Percentiles rank a stretch among this genome's conserved stretches.
Conservation (phyloP, 2,329 filamentous ascomycete species). For the Sclerotinia trifoliorum region DNA sequence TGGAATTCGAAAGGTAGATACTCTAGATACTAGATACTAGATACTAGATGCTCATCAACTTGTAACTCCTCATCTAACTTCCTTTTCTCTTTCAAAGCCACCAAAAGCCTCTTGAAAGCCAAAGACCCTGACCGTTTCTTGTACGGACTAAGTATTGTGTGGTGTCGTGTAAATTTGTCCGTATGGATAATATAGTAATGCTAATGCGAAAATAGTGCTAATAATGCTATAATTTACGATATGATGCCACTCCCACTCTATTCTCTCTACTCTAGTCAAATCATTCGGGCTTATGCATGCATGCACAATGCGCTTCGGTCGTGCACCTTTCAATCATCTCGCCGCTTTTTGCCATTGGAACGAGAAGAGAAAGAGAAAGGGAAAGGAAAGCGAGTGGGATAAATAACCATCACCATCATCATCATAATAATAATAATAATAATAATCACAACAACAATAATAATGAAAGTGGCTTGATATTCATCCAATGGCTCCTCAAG, state of each 20-base stretch:
- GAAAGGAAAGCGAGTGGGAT: neutral
- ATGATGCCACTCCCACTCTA: constrained; percentile 6
- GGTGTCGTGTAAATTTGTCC: constrained; percentile 17
- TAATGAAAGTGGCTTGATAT: constrained; percentile 12
- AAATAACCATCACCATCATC: neutral
- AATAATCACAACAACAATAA: neutral
- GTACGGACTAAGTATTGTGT: neutral
- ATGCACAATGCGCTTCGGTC: constrained; percentile 24
- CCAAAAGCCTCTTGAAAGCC: neutral
- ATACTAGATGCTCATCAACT: neutral
- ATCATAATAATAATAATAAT: neutral
- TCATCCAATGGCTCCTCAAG: neutral
- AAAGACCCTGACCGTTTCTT: constrained; percentile 12
- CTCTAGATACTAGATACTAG: too few species aligned
- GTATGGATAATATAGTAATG: constrained; percentile 19
- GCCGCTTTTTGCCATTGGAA: constrained; percentile 11
- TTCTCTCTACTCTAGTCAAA: neutral
- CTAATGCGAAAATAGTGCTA: neutral
- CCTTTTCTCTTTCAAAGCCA: constrained; percentile 2
- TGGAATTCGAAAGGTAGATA: neutral
- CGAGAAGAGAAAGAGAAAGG: neutral
- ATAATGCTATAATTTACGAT: constrained; percentile 21
- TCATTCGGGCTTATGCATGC: constrained; percentile 37
- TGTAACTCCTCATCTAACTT: neutral
- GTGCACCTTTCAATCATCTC: neutral